Conservation (phyloP, 2,329 filamentous ascomycete genomes). For the Clonostachys rhizophaga region DNA sequence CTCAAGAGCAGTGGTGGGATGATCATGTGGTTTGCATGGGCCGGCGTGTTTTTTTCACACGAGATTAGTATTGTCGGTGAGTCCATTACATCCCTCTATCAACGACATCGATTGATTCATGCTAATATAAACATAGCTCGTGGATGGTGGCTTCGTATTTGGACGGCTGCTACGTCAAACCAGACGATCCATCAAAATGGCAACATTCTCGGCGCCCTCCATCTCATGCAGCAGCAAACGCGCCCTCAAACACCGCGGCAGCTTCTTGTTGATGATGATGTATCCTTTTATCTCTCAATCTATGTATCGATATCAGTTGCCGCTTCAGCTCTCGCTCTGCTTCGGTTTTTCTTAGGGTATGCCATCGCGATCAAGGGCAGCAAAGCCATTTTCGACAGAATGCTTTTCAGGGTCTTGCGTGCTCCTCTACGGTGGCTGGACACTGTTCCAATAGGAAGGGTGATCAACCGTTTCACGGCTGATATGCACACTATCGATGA, state of each 20-base stretch:
- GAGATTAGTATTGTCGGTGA: constrained; percentile 47
- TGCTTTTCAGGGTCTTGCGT: constrained; percentile 65
- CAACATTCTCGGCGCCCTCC: too few species aligned
- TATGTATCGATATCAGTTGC: constrained; percentile 59
- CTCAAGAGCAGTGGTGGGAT: constrained; percentile 61
- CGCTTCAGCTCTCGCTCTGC: constrained; percentile 53
- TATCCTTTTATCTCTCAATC: constrained; percentile 62
- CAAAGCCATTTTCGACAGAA: constrained; percentile 59
- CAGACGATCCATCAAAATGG: too few species aligned
- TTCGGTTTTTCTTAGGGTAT: constrained; percentile 61
- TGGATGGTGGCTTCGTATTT: constrained; percentile 61
- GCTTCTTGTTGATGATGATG: constrained; percentile 15
- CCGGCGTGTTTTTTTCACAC: constrained; percentile 48
- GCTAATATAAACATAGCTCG: constrained; percentile 15
- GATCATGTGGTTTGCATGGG: constrained; percentile 51
- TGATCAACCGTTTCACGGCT: constrained; percentile 73
- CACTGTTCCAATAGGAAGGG: constrained; percentile 70
- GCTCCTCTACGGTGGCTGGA: constrained; percentile 77
- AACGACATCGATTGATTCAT: too few species aligned
- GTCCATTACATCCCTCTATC: too few species aligned
- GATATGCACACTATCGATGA: constrained; percentile 74
- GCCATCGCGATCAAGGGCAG: constrained; percentile 64
- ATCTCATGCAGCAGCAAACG: constrained; percentile 8
- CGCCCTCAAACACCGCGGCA: constrained; percentile 10
- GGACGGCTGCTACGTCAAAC: constrained; percentile 42